A percentile compares a stretch with the other conserved stretches of the same genome.
Evolutionary conservation across 352 stramenopile genomes (phyloP).

Genomic region (Phytophthora quininea): DNA sequence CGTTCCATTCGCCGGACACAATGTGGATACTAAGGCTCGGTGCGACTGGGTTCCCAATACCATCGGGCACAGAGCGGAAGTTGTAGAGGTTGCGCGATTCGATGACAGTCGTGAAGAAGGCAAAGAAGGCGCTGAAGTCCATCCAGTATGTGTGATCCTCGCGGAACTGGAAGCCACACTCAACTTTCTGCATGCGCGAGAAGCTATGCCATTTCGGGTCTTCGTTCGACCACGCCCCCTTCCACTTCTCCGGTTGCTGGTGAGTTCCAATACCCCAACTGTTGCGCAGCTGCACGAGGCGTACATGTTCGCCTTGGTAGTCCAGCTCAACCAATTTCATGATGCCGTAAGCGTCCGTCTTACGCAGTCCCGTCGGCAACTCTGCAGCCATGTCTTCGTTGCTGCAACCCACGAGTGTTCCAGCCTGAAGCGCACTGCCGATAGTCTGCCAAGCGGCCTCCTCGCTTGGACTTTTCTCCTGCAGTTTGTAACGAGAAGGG

Average conservation of each 20-base stretch:
- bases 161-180: conserved; percentile 80
- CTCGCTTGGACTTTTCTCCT: conserved; percentile 66
- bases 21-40: conserved; percentile 79
- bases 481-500: conserved; percentile 66
- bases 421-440: conserved; percentile 48
- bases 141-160: conserved; percentile 86
- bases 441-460: conserved; percentile 64
- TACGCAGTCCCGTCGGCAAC: conserved; percentile 66
- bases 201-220: conserved; percentile 77
- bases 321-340: conserved; percentile 79
- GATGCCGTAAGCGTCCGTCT: conserved; percentile 76
- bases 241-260: conserved; percentile 71
- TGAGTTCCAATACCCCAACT: conserved; percentile 75
- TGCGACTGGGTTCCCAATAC: conserved; percentile 56
- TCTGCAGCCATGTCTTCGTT: conserved; percentile 75
- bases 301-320: conserved; percentile 55
- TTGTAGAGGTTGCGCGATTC: conserved; percentile 88
- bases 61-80: conserved; percentile 69
- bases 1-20: conserved; percentile 79
- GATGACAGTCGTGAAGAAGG: conserved; percentile 78
- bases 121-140: conserved; percentile 80
- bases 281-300: conserved; percentile 81
- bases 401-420: conserved; percentile 72
- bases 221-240: conserved; percentile 69
- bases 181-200: conserved; percentile 75